These are phyloP conservation scores for Leccinum ponderosum DNA, from an alignment of 1,284 basidiomycete species.

Conservation along the genomic window DNA sequence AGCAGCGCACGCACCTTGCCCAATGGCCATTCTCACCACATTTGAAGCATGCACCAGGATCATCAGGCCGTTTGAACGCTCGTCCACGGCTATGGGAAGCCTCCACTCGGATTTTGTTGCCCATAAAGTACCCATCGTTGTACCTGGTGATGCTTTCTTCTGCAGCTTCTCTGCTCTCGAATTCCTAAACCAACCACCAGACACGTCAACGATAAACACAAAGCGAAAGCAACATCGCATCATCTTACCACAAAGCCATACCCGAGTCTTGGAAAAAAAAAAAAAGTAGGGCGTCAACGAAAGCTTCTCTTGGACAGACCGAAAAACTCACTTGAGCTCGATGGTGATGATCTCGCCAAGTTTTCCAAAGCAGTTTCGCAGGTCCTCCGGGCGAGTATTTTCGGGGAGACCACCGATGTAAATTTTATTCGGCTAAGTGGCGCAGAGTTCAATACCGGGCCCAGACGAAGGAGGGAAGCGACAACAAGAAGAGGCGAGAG, in stretches of 20 bases:
- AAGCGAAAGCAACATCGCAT: background rate
- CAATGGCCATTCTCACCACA: slow-evolving; percentile 82
- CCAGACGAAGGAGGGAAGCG: slow-evolving; percentile 45
- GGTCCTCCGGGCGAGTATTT: slow-evolving; percentile 78
- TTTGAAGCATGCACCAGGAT: slow-evolving; percentile 83
- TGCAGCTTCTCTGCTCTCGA: slow-evolving; percentile 74
- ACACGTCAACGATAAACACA: background rate
- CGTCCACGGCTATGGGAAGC: slow-evolving; percentile 78
- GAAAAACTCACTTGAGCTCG: slow-evolving; percentile 72
- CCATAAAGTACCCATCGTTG: slow-evolving; percentile 85
- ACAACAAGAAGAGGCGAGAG: slow-evolving; percentile 48
- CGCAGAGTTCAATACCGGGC: slow-evolving; percentile 62
- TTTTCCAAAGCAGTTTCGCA: slow-evolving; percentile 82
- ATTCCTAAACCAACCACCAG: slow-evolving; percentile 57
- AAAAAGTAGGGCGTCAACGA: slow-evolving; percentile 10
- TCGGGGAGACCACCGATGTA: slow-evolving; percentile 86
- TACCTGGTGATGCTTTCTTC: slow-evolving; percentile 84
- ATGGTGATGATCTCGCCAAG: slow-evolving; percentile 75
- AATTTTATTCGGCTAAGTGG: slow-evolving; percentile 83
- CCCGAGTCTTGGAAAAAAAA: slow-evolving; percentile 48
- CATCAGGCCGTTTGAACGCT: slow-evolving; percentile 72
- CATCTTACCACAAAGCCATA: slow-evolving; percentile 81
- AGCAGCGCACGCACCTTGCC: slow-evolving; percentile 62
- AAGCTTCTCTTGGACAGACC: background rate
- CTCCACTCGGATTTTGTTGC: slow-evolving; percentile 85